A percentile compares a stretch with the other conserved stretches of the same genome.
These are phyloP conservation scores for Stipa capillata DNA, from an alignment of 176 grass and related monocot species.

Conservation along the genomic window DNA sequence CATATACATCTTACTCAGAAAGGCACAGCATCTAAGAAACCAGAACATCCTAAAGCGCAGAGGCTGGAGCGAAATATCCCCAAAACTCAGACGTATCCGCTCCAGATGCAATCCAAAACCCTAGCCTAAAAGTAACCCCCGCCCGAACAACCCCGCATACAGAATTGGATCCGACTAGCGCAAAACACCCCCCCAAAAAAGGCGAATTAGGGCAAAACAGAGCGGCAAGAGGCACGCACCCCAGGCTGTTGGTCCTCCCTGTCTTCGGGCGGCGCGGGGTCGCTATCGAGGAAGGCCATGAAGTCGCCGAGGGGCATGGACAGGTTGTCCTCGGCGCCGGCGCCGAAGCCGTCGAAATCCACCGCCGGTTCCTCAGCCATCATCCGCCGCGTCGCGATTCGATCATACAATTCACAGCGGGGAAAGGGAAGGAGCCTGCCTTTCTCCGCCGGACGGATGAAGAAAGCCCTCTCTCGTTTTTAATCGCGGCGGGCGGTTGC, in stretches of 20 bases:
- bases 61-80: not conserved
- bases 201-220: conserved; percentile 20
- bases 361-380: conserved; percentile 42
- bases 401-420: conserved; percentile 35
- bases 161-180: conserved; percentile 25
- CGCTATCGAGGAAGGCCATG: conserved; percentile 46
- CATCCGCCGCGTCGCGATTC: conserved; percentile 27
- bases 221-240: conserved; percentile 8
- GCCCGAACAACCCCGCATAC: not conserved
- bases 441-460: conserved; percentile 6
- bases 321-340: conserved; percentile 43
- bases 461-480: not conserved
- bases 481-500: conserved; percentile 13
- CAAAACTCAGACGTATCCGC: not conserved
- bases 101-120: conserved; percentile 24
- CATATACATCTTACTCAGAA: not conserved
- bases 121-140: not conserved
- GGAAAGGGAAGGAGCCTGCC: not conserved
- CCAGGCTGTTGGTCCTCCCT: not conserved
- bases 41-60: not conserved
- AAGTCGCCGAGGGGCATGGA: conserved; percentile 51
- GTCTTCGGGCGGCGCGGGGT: not conserved
- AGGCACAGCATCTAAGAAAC: not conserved
- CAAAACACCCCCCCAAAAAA: not conserved
- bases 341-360: conserved; percentile 15